phyloP scores from a whole-genome alignment of 257 asterid genomes.

The Solanum neorickii region DNA sequence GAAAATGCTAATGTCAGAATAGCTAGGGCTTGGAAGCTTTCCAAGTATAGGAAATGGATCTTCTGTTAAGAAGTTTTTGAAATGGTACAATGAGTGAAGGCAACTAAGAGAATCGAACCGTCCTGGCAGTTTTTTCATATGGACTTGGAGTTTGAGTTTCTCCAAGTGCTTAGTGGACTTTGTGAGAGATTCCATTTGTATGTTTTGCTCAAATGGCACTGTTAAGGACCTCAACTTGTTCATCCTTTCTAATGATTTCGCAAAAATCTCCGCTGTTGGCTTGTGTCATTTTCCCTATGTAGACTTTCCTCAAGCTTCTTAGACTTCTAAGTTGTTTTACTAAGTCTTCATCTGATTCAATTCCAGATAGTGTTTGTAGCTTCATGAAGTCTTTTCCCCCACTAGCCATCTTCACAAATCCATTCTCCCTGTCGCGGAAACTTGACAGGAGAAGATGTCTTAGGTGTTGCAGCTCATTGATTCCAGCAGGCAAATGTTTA shows the following conservation, averaged over 20 bases:
- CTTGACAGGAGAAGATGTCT: slow-evolving; percentile 13
- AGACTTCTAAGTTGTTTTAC: neutral
- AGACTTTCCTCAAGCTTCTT: slow-evolving; percentile 4
- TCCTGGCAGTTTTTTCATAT: slow-evolving; percentile 3
- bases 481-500: slow-evolving; percentile 7
- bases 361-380: slow-evolving; percentile 9
- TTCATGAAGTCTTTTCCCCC: neutral
- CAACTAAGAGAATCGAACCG: slow-evolving; percentile 3
- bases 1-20: slow-evolving; percentile 11
- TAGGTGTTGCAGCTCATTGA: slow-evolving; percentile 8
- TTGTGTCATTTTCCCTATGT: neutral
- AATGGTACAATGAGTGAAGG: slow-evolving; percentile 3
- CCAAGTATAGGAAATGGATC: slow-evolving; percentile 10
- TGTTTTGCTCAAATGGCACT: neutral
- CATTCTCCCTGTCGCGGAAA: slow-evolving; percentile 6
- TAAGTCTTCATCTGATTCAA: slow-evolving; percentile 7
- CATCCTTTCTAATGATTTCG: slow-evolving; percentile 7
- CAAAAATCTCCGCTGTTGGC: slow-evolving; percentile 7
- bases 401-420: slow-evolving; percentile 1
- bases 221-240: slow-evolving; percentile 8
- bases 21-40: slow-evolving; percentile 6
- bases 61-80: neutral
- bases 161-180: neutral
- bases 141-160: slow-evolving; percentile 6
- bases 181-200: neutral